These are phyloP conservation scores for Rutstroemia sp. DNA, from an alignment of 2,329 filamentous ascomycete genomes.

Conservation along the genomic window DNA sequence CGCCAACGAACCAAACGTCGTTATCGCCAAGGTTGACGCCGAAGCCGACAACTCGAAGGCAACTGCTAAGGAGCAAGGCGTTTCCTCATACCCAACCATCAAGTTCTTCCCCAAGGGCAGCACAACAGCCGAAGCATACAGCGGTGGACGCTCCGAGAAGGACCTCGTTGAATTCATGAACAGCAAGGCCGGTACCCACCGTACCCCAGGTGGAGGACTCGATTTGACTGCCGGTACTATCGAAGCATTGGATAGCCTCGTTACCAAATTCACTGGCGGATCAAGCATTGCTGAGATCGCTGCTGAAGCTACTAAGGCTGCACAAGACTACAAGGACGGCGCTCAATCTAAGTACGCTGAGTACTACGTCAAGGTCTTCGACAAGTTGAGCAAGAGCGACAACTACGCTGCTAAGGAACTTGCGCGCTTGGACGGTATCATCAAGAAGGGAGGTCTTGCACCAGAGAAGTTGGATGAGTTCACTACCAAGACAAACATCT, in stretches of 20 bases:
- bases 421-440: constrained; percentile 66
- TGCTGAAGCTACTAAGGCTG: constrained; percentile 65
- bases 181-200: constrained; percentile 80
- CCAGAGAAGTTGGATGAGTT: constrained; percentile 85
- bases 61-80: constrained; percentile 65
- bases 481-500: constrained; percentile 77
- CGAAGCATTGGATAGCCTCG: constrained; percentile 66
- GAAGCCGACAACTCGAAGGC: constrained; percentile 81
- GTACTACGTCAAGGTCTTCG: constrained; percentile 89
- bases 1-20: constrained; percentile 64
- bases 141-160: constrained; percentile 66
- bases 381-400: constrained; percentile 73
- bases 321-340: constrained; percentile 54
- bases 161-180: constrained; percentile 79
- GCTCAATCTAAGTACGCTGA: constrained; percentile 70
- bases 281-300: constrained; percentile 53
- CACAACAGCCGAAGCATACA: constrained; percentile 63
- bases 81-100: constrained; percentile 90
- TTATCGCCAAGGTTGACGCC: constrained; percentile 93
- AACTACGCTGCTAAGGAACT: constrained; percentile 82
- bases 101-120: constrained; percentile 92
- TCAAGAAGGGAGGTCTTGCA: constrained; percentile 80
- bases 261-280: constrained; percentile 62
- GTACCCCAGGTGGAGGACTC: constrained; percentile 71
- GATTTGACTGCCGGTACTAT: constrained; percentile 76